Base-by-base conservation (phyloP, 257 asterid genomes). In the Fraxinus quadrangulata region DNA sequence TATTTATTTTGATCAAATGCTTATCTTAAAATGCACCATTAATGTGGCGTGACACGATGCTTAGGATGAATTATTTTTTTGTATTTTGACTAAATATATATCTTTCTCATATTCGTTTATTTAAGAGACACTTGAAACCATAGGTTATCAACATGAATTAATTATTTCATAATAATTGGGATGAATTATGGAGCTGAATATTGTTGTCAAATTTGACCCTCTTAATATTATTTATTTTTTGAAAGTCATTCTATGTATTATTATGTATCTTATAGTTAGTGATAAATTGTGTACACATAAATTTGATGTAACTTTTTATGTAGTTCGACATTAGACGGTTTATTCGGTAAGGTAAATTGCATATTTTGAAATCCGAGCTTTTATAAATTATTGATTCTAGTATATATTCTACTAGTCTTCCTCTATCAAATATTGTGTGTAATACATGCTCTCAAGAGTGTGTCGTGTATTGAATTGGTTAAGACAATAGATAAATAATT, bases 31-130 rank as follows among this genome's bases (percentile, higher is more conserved):
- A 19, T 28, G 74, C 73, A 61, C 2, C 33, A 66, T 42, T 76
- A 76, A 30, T 66, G 49, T 67, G 66, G 74, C 31, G 68, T 67
- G 74, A 76, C 79, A 63, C 67, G 24, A 30, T 37, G 13, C 19
- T 39, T 75, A 40, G 79, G 36, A 37, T 70, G 74, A 39, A 26
- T 63, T 63, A 4, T 63, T 11, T 63, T 63, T 26, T 11, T 26
- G 17, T 23, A 24, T 24, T 63, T 9, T 8, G 34, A 24, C 16
- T 63, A 10, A 9, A 24, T 11, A 54, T 19, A 54, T 19, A 19
- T 49, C 65, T 5, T 51, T 19, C 24, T 54, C 24, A 19, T 54
- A 54, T 54, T 14, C 21, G 8, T 14, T 49, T 19, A 19, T 54
- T 19, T 54, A 54, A 19, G 6, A 54, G 23, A 54, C 65, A 54